Evolutionary conservation across 2,329 filamentous ascomycete species (phyloP).

Genomic region (Simplicillium sp.): DNA sequence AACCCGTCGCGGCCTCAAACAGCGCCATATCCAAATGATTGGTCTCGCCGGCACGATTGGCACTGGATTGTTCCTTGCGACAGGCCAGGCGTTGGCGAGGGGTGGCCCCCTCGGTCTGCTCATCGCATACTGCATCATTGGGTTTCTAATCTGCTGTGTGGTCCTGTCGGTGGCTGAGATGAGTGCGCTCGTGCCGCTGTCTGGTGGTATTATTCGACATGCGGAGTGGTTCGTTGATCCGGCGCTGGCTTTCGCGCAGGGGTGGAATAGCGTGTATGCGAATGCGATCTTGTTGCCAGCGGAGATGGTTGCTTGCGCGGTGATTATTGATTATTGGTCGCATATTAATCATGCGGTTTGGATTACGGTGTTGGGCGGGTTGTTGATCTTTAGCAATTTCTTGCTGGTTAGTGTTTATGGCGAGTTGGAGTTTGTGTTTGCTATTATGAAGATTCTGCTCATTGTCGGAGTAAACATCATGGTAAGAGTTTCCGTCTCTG

Average conservation of each 20-base stretch:
- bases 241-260: constrained; percentile 38
- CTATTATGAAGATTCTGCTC: constrained; percentile 47
- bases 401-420: constrained; percentile 50
- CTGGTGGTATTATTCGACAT: constrained; percentile 55
- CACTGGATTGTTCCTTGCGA: constrained; percentile 61
- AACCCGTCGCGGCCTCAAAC: constrained; percentile 21
- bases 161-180: constrained; percentile 51
- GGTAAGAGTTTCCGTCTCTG: constrained; percentile 17
- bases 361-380: constrained; percentile 45
- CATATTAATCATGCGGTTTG: constrained; percentile 42
- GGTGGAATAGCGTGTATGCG: constrained; percentile 41
- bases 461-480: constrained; percentile 56
- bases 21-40: constrained; percentile 41
- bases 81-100: constrained; percentile 47
- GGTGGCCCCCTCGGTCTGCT: constrained; percentile 45
- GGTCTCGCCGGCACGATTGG: constrained; percentile 34
- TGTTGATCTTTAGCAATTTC: constrained; percentile 40
- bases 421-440: constrained; percentile 50
- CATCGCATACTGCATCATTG: constrained; percentile 45
- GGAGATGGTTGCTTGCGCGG: constrained; percentile 42
- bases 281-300: constrained; percentile 42
- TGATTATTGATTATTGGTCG: constrained; percentile 36
- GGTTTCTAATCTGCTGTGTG: constrained; percentile 36
- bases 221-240: constrained; percentile 52
- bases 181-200: constrained; percentile 49